Evolutionary conservation across 2,329 filamentous ascomycete species (phyloP), one percentile per base, ranked within the genome.

Genomic region (Fusarium tanahbumbuense): DNA sequence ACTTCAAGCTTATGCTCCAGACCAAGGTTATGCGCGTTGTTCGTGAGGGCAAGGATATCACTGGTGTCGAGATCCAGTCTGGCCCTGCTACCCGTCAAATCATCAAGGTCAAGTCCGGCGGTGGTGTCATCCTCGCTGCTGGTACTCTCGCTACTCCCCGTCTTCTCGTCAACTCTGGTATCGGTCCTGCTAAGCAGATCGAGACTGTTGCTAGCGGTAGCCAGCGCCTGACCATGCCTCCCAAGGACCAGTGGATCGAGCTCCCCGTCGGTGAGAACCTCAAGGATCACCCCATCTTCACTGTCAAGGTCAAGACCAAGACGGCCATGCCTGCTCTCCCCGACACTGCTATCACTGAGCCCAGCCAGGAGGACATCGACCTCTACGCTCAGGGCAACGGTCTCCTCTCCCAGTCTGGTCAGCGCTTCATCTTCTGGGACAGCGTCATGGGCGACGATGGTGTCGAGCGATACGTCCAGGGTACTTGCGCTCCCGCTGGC

Each of bases 91-190:
- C 72, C 2, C 70, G 72, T 5, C 72, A 74, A 34, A 72, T 73
- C 55, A 74, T 74, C 66, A 74, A 75, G 27, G 54, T 74, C 27
- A 74, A 72, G 55, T 15, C 63, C n/a, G 66, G 68, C 3, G 72
- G 72, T 16, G 70, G 62, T 2, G 90, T 93, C 46, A 86, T 93
- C 70, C 81, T 93, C 32, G 87, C 91, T 20, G 87, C 89, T 2
- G 91, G 91, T 49, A 82, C 90, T 2, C 92, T 93, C 67, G 89
- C 89, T n/a, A 89, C 89, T 3, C 83, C 90, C 16, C 91, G 91
- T 79, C 81, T 93, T 49, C 84, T 93, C 4, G 83, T 92, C 40
- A 72, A 66, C 79, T 79, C 79, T 50, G 83, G 91, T 70, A 93
- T 92, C 68, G 91, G 91, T 7, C 89, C 89, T 23, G 78, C 80